These are phyloP conservation scores for Monilinia vaccinii-corymbosi DNA, from an alignment of 2,329 filamentous ascomycete species.

Conservation along the genomic window DNA sequence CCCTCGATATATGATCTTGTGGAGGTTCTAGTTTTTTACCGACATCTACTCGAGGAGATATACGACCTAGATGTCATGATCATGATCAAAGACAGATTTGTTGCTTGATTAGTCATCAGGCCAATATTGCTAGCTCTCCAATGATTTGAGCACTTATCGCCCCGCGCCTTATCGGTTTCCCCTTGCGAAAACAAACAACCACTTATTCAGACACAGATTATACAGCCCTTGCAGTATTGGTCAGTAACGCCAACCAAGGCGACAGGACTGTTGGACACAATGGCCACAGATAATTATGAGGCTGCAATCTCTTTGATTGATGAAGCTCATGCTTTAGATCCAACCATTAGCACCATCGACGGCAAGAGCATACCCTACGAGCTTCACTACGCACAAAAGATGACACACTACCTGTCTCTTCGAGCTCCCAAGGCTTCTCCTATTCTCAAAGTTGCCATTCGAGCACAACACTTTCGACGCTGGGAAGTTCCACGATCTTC, in stretches of 20 bases:
- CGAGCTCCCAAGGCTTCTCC: slow-evolving; percentile 55
- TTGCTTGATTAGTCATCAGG: too few species aligned
- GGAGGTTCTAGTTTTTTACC: too few species aligned
- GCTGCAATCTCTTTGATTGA: slow-evolving; percentile 61
- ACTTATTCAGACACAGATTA: background rate
- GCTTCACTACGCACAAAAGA: slow-evolving; percentile 71
- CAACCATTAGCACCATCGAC: slow-evolving; percentile 42
- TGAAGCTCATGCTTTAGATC: slow-evolving; percentile 60
- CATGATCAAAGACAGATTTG: too few species aligned
- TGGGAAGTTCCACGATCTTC: slow-evolving; percentile 72
- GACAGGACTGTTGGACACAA: background rate
- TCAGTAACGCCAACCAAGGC: background rate
- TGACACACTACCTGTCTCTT: slow-evolving; percentile 62
- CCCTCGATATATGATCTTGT: too few species aligned
- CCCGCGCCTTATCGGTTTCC: background rate
- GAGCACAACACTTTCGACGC: slow-evolving; percentile 73
- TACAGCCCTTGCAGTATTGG: background rate
- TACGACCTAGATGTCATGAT: too few species aligned
- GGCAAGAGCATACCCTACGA: slow-evolving; percentile 55
- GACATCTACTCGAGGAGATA: too few species aligned
- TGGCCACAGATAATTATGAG: slow-evolving; percentile 29
- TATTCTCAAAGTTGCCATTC: slow-evolving; percentile 63
- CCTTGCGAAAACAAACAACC: background rate
- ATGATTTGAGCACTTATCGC: background rate
- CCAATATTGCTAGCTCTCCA: too few species aligned